Conservation (phyloP, 2,329 filamentous ascomycete genomes). For the Colletotrichum sidae region DNA sequence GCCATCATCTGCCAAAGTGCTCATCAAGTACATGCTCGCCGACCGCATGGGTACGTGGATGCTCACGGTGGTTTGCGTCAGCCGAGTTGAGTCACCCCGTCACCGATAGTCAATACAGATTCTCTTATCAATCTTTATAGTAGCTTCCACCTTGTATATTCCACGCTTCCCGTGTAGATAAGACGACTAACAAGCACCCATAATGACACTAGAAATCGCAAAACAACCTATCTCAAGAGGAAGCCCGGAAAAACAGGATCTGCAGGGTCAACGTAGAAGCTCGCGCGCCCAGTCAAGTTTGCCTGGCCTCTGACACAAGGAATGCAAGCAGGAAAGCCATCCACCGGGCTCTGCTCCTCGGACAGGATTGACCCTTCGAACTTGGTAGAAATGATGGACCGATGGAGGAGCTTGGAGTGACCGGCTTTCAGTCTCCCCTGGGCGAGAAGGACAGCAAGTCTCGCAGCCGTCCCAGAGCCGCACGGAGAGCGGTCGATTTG, state of each 20-base stretch:
- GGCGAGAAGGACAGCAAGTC: slow-evolving; percentile 37
- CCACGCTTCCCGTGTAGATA: no score
- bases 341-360: slow-evolving; percentile 5
- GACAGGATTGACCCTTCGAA: slow-evolving; percentile 11
- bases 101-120: no score
- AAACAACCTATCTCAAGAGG: slow-evolving; percentile 13
- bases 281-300: slow-evolving; percentile 27
- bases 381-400: slow-evolving; percentile 12
- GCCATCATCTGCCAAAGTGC: no score
- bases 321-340: slow-evolving; percentile 17
- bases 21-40: no score
- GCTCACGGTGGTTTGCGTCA: no score
- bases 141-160: no score
- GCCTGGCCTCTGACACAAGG: slow-evolving; percentile 20
- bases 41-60: no score
- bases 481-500: slow-evolving; percentile 44
- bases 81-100: no score
- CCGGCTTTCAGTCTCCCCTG: slow-evolving; percentile 11
- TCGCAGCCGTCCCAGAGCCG: slow-evolving; percentile 42
- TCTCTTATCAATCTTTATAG: no score
- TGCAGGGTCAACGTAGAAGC: slow-evolving; percentile 22
- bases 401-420: slow-evolving; percentile 12
- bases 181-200: no score
- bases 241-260: slow-evolving; percentile 28
- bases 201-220: no score